A percentile compares a stretch with the other conserved stretches of the same genome.
Conservation (phyloP, 2,329 filamentous ascomycete genomes). For the Scedosporium dehoogii region DNA sequence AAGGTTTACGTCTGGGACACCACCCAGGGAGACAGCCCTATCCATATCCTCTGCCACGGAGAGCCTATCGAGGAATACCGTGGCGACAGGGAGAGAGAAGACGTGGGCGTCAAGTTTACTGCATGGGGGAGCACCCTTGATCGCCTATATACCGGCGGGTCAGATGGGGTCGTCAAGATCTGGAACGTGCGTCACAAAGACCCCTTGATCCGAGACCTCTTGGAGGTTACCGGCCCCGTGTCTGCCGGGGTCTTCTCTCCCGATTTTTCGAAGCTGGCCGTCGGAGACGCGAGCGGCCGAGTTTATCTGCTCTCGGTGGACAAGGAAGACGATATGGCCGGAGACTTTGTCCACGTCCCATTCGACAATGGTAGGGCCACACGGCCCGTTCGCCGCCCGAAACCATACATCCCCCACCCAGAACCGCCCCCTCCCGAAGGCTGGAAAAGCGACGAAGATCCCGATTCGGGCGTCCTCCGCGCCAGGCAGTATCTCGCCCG, state of each 20-base stretch:
- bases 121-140: slow-evolving; percentile 49
- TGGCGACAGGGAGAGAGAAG: slow-evolving; percentile 41
- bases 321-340: slow-evolving; percentile 26
- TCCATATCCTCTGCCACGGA: slow-evolving; percentile 46
- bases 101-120: slow-evolving; percentile 54
- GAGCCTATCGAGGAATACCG: slow-evolving; percentile 27
- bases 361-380: slow-evolving; percentile 16
- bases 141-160: slow-evolving; percentile 53
- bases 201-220: slow-evolving; percentile 40
- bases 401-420: slow-evolving; percentile 37
- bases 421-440: slow-evolving; percentile 29
- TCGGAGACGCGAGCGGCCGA: slow-evolving; percentile 53
- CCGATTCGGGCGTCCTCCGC: slow-evolving; percentile 16
- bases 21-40: slow-evolving; percentile 40
- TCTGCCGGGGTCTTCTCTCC: slow-evolving; percentile 49
- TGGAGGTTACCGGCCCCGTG: slow-evolving; percentile 46
- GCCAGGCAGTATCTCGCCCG: slow-evolving; percentile 26
- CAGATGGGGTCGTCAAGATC: slow-evolving; percentile 52
- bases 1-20: slow-evolving; percentile 56
- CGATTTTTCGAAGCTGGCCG: slow-evolving; percentile 41
- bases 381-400: slow-evolving; percentile 32
- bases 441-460: slow-evolving; percentile 7
- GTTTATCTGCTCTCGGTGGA: slow-evolving; percentile 45
- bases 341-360: slow-evolving; percentile 26
- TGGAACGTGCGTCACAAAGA: slow-evolving; percentile 45